These are phyloP conservation scores for Candida tropicalis DNA, from an alignment of 1,139 yeast species.

Conservation along the genomic window DNA sequence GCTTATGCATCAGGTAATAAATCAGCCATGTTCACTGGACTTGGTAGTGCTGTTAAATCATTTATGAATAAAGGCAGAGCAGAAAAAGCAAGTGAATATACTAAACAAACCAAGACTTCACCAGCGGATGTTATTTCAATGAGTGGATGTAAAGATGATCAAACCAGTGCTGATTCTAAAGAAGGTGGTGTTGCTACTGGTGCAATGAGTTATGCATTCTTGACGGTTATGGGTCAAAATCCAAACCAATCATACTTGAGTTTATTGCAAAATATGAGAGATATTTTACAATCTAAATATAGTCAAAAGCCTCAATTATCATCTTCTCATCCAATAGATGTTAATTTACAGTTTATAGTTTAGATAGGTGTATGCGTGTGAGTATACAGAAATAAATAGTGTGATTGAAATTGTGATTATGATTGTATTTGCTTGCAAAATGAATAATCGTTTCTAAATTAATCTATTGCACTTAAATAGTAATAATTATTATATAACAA, in stretches of 20 bases:
- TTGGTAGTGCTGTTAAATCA: conserved; percentile 52
- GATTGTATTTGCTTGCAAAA: too few relatives aligned
- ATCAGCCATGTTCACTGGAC: conserved; percentile 48
- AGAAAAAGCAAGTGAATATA: conserved; percentile 29
- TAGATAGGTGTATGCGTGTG: conserved; percentile 1
- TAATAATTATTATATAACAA: background rate
- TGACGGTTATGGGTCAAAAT: conserved; percentile 64
- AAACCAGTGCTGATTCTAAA: conserved; percentile 76
- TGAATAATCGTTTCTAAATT: too few relatives aligned
- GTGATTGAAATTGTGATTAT: too few relatives aligned
- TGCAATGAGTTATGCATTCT: conserved; percentile 93
- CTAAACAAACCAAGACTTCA: conserved; percentile 63
- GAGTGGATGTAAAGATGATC: conserved; percentile 91
- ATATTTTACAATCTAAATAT: conserved; percentile 66
- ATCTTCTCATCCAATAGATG: conserved; percentile 82
- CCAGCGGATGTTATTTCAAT: conserved; percentile 88
- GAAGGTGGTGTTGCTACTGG: conserved; percentile 84
- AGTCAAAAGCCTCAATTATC: conserved; percentile 90
- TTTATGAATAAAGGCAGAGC: conserved; percentile 30
- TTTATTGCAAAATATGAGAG: conserved; percentile 78
- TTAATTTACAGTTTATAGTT: conserved; percentile 60
- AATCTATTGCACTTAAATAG: conserved; percentile 1
- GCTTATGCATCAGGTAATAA: conserved; percentile 76
- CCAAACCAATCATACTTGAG: conserved; percentile 79
- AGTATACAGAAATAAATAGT: background rate